These are phyloP conservation scores for Populus tomentosa DNA, from an alignment of 441 rosid genomes.

Conservation along the genomic window DNA sequence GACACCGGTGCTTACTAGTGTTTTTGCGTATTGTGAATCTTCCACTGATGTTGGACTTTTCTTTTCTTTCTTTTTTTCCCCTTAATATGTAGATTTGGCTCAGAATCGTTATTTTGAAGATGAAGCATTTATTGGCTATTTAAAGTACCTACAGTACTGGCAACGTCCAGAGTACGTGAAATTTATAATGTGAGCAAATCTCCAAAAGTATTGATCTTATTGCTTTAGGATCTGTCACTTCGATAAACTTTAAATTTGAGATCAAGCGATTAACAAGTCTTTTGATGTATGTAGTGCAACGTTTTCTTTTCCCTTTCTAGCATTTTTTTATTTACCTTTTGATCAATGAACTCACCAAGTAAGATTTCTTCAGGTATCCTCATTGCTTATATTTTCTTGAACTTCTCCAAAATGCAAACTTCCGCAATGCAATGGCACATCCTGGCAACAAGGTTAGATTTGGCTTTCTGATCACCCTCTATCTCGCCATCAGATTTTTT, in stretches of 20 bases:
- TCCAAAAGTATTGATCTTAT: conserved; percentile 1
- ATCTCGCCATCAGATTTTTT: neutral
- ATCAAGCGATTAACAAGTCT: neutral
- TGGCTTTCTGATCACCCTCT: conserved; percentile 6
- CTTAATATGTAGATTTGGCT: conserved; percentile 65
- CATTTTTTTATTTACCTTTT: neutral
- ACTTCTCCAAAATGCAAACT: conserved; percentile 88
- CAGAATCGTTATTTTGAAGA: conserved; percentile 98
- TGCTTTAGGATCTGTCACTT: conserved; percentile 1
- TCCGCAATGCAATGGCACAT: conserved; percentile 95
- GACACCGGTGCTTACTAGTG: neutral
- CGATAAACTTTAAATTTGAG: neutral
- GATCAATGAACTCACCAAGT: conserved; percentile 9
- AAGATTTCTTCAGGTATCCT: conserved; percentile 26
- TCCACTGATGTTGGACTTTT: neutral
- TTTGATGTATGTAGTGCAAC: neutral
- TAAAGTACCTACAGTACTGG: conserved; percentile 97
- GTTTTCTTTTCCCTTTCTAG: neutral
- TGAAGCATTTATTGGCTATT: conserved; percentile 91
- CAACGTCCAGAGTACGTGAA: conserved; percentile 86
- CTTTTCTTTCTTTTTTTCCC: neutral
- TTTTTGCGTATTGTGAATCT: neutral
- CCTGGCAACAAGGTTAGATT: conserved; percentile 81
- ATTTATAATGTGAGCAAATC: conserved; percentile 71
- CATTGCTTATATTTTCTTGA: conserved; percentile 89